These are phyloP conservation scores for Paecilomyces variotii DNA, from an alignment of 2,329 filamentous ascomycete genomes.

Conservation along the genomic window DNA sequence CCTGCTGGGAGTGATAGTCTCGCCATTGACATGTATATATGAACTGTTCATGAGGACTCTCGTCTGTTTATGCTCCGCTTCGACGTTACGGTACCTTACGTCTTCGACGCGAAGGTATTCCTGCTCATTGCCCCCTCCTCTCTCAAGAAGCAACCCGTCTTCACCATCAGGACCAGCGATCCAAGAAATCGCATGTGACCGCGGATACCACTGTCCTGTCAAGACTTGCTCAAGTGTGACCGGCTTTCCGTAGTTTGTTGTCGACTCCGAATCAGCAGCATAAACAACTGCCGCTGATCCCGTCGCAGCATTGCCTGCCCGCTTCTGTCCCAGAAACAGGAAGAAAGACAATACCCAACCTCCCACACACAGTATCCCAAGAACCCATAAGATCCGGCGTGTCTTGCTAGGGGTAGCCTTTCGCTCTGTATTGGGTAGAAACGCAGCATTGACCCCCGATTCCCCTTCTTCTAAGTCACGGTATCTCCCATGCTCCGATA, in stretches of 20 bases:
- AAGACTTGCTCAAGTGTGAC: slow-evolving; percentile 37
- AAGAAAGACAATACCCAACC: slow-evolving; percentile 40
- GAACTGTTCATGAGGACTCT: slow-evolving; percentile 67
- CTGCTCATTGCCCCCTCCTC: slow-evolving; percentile 49
- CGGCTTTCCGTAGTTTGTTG: slow-evolving; percentile 30
- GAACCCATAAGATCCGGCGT: slow-evolving; percentile 30
- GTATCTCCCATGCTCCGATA: slow-evolving; percentile 18
- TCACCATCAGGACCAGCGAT: slow-evolving; percentile 40
- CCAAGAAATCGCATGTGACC: slow-evolving; percentile 38
- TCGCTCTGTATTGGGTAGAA: slow-evolving; percentile 14
- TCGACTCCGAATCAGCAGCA: slow-evolving; percentile 21
- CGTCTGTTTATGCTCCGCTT: slow-evolving; percentile 41
- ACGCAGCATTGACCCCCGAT: slow-evolving; percentile 14
- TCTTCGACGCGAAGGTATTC: slow-evolving; percentile 83
- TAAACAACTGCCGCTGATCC: slow-evolving; percentile 17
- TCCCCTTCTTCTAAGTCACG: slow-evolving; percentile 29
- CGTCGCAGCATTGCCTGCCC: slow-evolving; percentile 22
- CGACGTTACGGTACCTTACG: slow-evolving; percentile 53
- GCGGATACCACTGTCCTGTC: slow-evolving; percentile 29
- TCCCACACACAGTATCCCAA: slow-evolving; percentile 33
- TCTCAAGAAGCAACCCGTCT: slow-evolving; percentile 78
- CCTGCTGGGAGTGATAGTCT: slow-evolving; percentile 49
- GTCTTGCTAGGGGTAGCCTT: slow-evolving; percentile 23
- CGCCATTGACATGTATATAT: slow-evolving; percentile 53
- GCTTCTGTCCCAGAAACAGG: slow-evolving; percentile 32